Percentiles rank a stretch among this genome's conserved stretches.
phyloP scores from a whole-genome alignment of 2,329 filamentous ascomycete genomes.

The Proliferodiscus dingleyae region DNA sequence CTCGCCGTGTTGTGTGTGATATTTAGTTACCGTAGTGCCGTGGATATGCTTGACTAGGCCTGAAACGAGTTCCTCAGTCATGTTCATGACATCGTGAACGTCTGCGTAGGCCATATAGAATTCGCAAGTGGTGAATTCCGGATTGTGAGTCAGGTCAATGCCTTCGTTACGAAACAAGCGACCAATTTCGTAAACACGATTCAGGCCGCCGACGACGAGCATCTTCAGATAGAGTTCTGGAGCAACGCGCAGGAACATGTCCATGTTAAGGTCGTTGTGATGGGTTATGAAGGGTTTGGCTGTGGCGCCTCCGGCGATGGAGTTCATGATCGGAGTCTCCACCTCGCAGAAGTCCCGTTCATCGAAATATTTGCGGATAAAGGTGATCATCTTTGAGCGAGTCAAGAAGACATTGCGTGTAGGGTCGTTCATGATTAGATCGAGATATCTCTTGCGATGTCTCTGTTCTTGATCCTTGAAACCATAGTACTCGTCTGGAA shows the following conservation, averaged over 20 bases:
- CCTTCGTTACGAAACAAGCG: constrained; percentile 94
- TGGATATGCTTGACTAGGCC: constrained; percentile 84
- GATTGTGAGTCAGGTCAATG: constrained; percentile 92
- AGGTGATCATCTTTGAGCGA: constrained; percentile 81
- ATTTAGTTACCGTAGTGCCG: constrained; percentile 78
- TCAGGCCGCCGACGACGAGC: constrained; percentile 84
- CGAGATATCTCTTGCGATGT: constrained; percentile 88
- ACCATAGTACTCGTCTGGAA: constrained; percentile 86
- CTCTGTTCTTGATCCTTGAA: constrained; percentile 94
- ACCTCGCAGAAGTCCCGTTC: constrained; percentile 86
- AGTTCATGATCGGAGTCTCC: constrained; percentile 96
- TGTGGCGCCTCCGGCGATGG: constrained; percentile 91
- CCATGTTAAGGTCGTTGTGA: constrained; percentile 93
- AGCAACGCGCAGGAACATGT: constrained; percentile 91
- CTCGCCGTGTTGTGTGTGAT: constrained; percentile 82
- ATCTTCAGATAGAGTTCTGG: constrained; percentile 97
- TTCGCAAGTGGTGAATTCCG: constrained; percentile 95
- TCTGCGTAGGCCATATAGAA: constrained; percentile 96
- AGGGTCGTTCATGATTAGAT: constrained; percentile 88
- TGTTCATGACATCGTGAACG: constrained; percentile 83
- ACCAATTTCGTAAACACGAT: constrained; percentile 93
- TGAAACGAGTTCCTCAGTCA: constrained; percentile 91
- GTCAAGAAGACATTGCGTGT: constrained; percentile 80
- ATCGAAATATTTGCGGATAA: constrained; percentile 84
- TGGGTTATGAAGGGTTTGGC: constrained; percentile 92